Base-by-base conservation (phyloP, 2,329 filamentous ascomycete species). In the Emmonsiellopsis sp. region DNA sequence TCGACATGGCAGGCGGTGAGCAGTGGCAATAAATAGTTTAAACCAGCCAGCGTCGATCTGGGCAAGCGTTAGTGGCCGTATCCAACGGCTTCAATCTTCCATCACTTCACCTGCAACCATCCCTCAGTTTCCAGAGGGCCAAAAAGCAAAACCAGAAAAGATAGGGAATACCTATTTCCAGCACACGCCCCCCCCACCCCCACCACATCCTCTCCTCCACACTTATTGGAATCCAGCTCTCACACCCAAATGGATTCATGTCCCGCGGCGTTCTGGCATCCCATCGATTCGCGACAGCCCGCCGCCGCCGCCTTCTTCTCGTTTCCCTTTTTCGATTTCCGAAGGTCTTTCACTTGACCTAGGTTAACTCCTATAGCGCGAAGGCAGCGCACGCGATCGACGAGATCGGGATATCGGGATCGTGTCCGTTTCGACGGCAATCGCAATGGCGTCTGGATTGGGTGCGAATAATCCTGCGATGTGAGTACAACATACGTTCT, bases 241-340 rank as follows among this genome's bases (percentile, higher is more conserved):
- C 37, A 37, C 48, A 37, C 46, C 46, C 48, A 14, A 50, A 50
- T 50, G 48, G 48, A 50, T 50, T 50, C 48, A 36, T 17, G 40
- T 42, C 14, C 48, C 33, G 11, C 13, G 48, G 39, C 31, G 37
- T 50, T 33, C 48, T 50, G 48, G 48, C 36, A 50, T 34, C 36
- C 39, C 40, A 34, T 31, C 48, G 37, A 50, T 13, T 50, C 40
- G 48, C 48, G 48, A 50, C 39, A 17, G 14, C 36, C 21, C 48
- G 32, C 45, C 14, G 13, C 21, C 21, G 21, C 21, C 21, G 21
- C 21, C 21, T 27, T 27, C 21, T 27, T 27, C 21, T 27, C 21
- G 21, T 27, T 27, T 27, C 21, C 21, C 21, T 27, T 27, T 27
- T 27, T 27, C 21, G 21, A 27, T 27, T 27, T 27, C 21, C 21